Evolutionary conservation across 2,329 filamentous ascomycete species (phyloP).

Genomic region (Epichloe typhina): DNA sequence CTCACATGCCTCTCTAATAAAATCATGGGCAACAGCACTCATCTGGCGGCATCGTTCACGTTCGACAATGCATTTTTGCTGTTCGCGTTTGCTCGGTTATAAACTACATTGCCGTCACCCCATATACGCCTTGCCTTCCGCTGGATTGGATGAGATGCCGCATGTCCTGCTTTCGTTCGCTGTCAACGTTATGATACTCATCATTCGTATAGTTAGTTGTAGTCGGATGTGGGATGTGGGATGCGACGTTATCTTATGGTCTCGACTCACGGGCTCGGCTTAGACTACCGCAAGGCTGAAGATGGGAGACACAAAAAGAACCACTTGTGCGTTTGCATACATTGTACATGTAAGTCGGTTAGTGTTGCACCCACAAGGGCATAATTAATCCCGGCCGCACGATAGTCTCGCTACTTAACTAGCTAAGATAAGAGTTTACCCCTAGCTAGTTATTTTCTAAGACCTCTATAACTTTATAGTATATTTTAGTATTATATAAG

Average conservation of each 20-base stretch:
- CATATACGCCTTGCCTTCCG: not conserved
- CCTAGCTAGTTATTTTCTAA: no score
- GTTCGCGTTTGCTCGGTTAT: not conserved
- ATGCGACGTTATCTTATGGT: not conserved
- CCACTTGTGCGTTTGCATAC: not conserved
- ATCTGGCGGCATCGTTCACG: not conserved
- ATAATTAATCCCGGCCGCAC: no score
- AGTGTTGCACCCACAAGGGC: no score
- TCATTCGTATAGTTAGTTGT: not conserved
- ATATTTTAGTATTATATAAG: no score
- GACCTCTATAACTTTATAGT: no score
- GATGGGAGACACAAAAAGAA: not conserved
- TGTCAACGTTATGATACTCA: not conserved
- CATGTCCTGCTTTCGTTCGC: not conserved
- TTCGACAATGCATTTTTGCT: not conserved
- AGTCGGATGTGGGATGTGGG: not conserved
- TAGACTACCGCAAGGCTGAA: not conserved
- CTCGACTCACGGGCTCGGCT: not conserved
- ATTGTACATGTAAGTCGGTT: no score
- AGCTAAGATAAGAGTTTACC: no score
- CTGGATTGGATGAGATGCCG: not conserved
- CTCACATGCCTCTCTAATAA: not conserved
- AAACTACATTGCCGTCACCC: not conserved
- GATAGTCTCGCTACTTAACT: no score
- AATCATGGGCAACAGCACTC: not conserved